Conservation (phyloP, 495 filamentous ascomycete species). For the Neurospora sp. region DNA sequence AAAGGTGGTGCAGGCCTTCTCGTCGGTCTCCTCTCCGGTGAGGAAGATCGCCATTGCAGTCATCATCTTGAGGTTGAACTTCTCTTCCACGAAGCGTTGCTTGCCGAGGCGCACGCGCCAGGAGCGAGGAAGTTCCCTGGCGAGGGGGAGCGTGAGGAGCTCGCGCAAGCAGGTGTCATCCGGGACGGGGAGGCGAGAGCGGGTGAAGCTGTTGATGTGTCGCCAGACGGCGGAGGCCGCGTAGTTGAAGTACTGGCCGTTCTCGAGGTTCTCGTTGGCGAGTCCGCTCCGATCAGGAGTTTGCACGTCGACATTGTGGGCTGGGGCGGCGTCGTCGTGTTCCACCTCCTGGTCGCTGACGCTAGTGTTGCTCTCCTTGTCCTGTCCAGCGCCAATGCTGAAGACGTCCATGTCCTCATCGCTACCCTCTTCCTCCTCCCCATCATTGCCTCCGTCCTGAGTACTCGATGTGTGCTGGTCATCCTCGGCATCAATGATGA, state of each 20-base stretch:
- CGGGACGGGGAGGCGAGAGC: neutral
- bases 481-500: neutral
- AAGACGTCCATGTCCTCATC: neutral
- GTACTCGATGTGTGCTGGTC: neutral
- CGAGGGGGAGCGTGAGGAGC: neutral
- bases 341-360: neutral
- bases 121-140: neutral
- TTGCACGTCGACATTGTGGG: neutral
- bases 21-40: neutral
- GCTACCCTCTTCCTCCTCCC: neutral
- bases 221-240: neutral
- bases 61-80: neutral
- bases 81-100: neutral
- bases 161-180: neutral
- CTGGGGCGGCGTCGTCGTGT: neutral
- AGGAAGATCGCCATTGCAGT: neutral
- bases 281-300: neutral
- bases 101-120: neutral
- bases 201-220: neutral
- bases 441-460: neutral
- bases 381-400: neutral
- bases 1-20: neutral
- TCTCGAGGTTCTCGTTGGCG: neutral
- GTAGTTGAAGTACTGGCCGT: neutral
- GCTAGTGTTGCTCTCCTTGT: neutral